These are phyloP conservation scores for Aureobasidium sp. DNA, from an alignment of 2,329 filamentous ascomycete genomes.

Conservation along the genomic window DNA sequence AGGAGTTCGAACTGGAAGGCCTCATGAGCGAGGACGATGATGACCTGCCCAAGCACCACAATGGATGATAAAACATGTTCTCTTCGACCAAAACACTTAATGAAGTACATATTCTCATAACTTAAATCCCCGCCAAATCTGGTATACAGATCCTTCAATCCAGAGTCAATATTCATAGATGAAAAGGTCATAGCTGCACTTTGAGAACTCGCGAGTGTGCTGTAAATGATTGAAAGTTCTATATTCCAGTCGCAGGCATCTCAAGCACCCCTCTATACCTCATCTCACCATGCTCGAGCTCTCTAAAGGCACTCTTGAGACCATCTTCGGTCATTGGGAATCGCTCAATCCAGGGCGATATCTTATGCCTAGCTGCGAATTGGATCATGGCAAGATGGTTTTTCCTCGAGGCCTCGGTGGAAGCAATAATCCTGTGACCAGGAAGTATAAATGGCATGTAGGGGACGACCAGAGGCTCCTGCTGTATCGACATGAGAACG, in stretches of 20 bases:
- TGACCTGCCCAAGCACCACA: conserved; percentile 16
- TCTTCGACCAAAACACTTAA: neutral
- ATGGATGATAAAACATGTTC: neutral
- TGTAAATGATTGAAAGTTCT: too few relatives aligned
- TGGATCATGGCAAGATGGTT: conserved; percentile 35
- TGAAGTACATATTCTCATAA: neutral
- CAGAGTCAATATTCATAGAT: too few relatives aligned
- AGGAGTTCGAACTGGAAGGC: conserved; percentile 89
- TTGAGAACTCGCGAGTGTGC: too few relatives aligned
- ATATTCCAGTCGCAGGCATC: neutral
- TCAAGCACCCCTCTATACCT: conserved; percentile 37
- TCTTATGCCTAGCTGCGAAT: conserved; percentile 34
- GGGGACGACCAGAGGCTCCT: conserved; percentile 23
- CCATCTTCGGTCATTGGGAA: conserved; percentile 35
- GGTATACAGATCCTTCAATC: too few relatives aligned
- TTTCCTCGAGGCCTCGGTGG: conserved; percentile 25
- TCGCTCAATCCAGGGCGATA: conserved; percentile 38
- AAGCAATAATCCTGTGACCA: conserved; percentile 26
- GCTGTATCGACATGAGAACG: conserved; percentile 29
- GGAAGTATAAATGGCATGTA: conserved; percentile 29
- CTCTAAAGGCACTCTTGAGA: conserved; percentile 34
- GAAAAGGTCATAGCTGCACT: neutral
- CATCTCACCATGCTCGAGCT: conserved; percentile 35
- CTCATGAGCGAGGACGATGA: conserved; percentile 84
- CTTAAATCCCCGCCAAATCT: neutral